Evolutionary conservation across 352 stramenopile species (phyloP).

Genomic region (Pythium aphanidermatum): DNA sequence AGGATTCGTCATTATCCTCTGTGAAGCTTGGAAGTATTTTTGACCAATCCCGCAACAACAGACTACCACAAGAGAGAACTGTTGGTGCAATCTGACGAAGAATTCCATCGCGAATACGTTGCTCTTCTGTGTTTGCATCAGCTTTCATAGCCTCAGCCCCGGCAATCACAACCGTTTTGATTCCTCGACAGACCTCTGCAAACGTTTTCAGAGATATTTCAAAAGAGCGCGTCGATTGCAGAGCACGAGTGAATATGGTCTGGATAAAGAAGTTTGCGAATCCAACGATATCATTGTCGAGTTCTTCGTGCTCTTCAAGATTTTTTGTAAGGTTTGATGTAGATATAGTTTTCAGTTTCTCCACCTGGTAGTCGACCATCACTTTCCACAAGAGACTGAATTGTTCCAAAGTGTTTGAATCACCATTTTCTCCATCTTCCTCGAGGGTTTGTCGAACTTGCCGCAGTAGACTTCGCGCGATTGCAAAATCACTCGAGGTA

Average conservation of each 20-base stretch:
- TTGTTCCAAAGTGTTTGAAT: background rate
- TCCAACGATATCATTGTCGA: slow-evolving; percentile 4
- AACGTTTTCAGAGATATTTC: slow-evolving; percentile 1
- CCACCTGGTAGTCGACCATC: slow-evolving; percentile 1
- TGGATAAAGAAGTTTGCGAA: slow-evolving; percentile 14
- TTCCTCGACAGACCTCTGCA: background rate
- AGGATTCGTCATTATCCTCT: background rate
- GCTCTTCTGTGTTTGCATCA: background rate
- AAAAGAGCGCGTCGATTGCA: background rate
- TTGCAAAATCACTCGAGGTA: slow-evolving; percentile 2
- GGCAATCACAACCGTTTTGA: background rate
- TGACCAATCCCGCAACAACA: background rate
- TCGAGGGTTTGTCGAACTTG: slow-evolving; percentile 11
- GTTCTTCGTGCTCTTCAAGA: background rate
- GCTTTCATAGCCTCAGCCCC: background rate
- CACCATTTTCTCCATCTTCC: background rate
- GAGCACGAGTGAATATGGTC: slow-evolving; percentile 1
- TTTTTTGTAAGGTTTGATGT: no score
- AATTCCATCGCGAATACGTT: background rate
- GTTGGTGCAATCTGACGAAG: slow-evolving; percentile 8
- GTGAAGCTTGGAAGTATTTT: background rate
- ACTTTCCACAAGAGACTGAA: slow-evolving; percentile 12
- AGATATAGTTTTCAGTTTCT: background rate
- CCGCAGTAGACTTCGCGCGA: slow-evolving; percentile 8
- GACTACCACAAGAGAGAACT: background rate